Percentiles rank a stretch among this genome's conserved stretches.
Evolutionary conservation across 257 asterid species (phyloP).

Genomic region (Plantago major): DNA sequence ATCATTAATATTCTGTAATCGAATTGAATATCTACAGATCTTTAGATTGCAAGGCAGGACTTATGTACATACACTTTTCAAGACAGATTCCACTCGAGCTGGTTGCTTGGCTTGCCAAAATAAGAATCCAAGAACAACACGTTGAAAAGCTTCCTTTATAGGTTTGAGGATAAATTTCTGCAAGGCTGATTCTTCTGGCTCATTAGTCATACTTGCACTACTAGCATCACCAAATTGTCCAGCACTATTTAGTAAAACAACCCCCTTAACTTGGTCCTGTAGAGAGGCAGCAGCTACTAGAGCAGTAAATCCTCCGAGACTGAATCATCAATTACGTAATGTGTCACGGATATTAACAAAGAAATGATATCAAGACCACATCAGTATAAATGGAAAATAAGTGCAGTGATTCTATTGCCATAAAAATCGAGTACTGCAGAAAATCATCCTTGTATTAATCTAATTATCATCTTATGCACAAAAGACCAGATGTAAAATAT

Average conservation of each 20-base stretch:
- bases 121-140: constrained; percentile 64
- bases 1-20: too few species aligned
- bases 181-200: constrained; percentile 48
- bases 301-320: constrained; percentile 97
- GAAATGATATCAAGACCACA: neutral
- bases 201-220: constrained; percentile 22
- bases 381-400: too few species aligned
- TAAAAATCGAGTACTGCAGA: too few species aligned
- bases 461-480: too few species aligned
- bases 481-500: too few species aligned
- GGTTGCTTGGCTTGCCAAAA: constrained; percentile 99
- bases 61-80: constrained; percentile 66
- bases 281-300: constrained; percentile 67
- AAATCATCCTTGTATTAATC: too few species aligned
- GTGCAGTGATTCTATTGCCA: too few species aligned
- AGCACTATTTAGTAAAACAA: constrained; percentile 72
- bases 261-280: constrained; percentile 71
- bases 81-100: constrained; percentile 73
- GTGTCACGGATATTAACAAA: too few species aligned
- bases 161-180: constrained; percentile 64
- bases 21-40: too few species aligned
- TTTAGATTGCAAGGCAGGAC: too few species aligned
- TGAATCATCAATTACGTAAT: constrained; percentile 44
- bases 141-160: constrained; percentile 72
- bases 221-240: constrained; percentile 79